Evolutionary conservation across 176 grass and related monocot genomes (phyloP).

Genomic region (Paspalum vaginatum): DNA sequence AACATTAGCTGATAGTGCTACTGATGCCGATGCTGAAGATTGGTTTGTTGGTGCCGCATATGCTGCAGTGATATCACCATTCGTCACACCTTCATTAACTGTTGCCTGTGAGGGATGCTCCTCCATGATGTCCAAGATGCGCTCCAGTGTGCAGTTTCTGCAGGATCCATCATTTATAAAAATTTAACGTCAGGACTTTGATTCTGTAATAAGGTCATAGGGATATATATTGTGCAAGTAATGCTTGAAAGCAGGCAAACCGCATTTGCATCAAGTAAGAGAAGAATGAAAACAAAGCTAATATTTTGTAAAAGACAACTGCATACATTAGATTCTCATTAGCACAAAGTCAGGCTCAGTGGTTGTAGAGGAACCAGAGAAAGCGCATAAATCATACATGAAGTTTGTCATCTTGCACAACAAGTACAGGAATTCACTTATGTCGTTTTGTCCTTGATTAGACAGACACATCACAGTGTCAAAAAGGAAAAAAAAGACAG

Average conservation of each 20-base stretch:
- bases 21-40: conserved; percentile 24
- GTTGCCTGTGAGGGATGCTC: conserved; percentile 42
- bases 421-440: not conserved
- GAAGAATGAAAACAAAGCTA: not conserved
- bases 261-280: not conserved
- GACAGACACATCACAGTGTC: too few species aligned
- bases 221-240: not conserved
- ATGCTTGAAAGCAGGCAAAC: not conserved
- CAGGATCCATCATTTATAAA: conserved; percentile 9
- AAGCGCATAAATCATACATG: not conserved
- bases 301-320: not conserved
- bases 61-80: conserved; percentile 26
- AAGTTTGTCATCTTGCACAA: not conserved
- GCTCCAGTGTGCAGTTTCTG: not conserved
- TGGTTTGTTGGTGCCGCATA: not conserved
- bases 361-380: not conserved
- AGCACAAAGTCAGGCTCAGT: not conserved
- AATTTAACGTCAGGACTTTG: too few species aligned
- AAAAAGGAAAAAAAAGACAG: too few species aligned
- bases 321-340: not conserved
- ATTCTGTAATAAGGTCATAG: too few species aligned
- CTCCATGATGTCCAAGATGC: conserved; percentile 46
- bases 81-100: conserved; percentile 31
- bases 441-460: too few species aligned
- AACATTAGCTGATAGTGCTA: conserved; percentile 17